These are phyloP conservation scores for Aspergillus tubingensis DNA, from an alignment of 2,329 filamentous ascomycete genomes.

Conservation along the genomic window DNA sequence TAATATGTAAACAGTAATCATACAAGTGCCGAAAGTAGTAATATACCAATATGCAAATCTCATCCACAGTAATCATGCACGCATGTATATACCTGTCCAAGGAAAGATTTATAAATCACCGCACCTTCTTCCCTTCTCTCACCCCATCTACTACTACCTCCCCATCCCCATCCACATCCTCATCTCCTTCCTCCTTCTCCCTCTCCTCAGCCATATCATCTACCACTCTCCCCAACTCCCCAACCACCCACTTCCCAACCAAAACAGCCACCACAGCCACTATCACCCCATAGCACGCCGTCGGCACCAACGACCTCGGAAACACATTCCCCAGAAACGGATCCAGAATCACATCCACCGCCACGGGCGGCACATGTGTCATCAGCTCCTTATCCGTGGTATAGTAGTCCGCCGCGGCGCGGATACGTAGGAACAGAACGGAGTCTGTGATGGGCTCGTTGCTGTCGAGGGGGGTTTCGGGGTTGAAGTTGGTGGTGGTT, in stretches of 20 bases:
- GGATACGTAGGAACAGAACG: conserved; percentile 70
- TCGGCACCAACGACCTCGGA: conserved; percentile 74
- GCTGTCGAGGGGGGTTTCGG: conserved; percentile 13
- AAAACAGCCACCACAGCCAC: conserved; percentile 60
- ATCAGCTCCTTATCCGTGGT: conserved; percentile 74
- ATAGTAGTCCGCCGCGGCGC: conserved; percentile 82
- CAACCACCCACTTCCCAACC: conserved; percentile 36
- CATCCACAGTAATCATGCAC: not conserved
- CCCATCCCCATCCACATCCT: conserved; percentile 4
- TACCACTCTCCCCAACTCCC: conserved; percentile 28
- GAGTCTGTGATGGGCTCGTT: conserved; percentile 45
- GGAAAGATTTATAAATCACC: not conserved
- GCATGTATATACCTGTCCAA: not conserved
- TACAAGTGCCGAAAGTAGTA: too few relatives aligned
- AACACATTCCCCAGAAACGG: conserved; percentile 79
- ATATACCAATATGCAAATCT: not conserved
- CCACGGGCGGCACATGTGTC: conserved; percentile 70
- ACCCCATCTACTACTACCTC: conserved; percentile 9
- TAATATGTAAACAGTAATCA: too few relatives aligned
- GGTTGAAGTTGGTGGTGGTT: conserved; percentile 23
- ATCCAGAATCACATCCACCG: conserved; percentile 81
- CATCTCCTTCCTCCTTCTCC: conserved; percentile 19
- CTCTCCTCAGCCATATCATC: not conserved
- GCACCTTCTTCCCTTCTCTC: conserved; percentile 24
- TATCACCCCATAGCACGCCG: conserved; percentile 65